phyloP scores from a whole-genome alignment of 2,329 filamentous ascomycete genomes.

The Aspergillus latus region DNA sequence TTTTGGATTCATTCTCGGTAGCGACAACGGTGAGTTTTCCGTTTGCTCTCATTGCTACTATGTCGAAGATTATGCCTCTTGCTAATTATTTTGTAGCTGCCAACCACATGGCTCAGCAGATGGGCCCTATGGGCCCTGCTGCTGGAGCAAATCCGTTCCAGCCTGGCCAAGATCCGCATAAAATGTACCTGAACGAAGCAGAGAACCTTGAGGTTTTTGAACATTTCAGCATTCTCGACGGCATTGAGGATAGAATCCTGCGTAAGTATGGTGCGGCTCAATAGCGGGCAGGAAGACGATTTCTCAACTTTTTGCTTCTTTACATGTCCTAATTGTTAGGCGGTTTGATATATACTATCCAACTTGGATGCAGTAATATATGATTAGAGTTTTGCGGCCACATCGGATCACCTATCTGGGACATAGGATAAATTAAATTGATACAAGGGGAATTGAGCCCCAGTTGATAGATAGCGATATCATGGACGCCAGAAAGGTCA shows the following conservation, averaged over 20 bases:
- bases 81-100: conserved; percentile 61
- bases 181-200: conserved; percentile 86
- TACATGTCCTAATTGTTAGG: neutral
- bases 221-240: conserved; percentile 87
- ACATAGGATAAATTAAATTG: neutral
- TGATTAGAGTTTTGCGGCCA: neutral
- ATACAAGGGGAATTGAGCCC: neutral
- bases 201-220: conserved; percentile 96
- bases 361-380: neutral
- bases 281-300: neutral
- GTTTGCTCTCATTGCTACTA: neutral
- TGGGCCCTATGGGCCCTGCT: conserved; percentile 61
- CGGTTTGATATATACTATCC: neutral
- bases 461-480: neutral
- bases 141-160: conserved; percentile 73
- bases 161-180: conserved; percentile 90
- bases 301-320: neutral
- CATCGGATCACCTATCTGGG: neutral
- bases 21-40: conserved; percentile 76
- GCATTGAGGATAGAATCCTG: conserved; percentile 81
- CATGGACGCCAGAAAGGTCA: conserved; percentile 1
- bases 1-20: conserved; percentile 94
- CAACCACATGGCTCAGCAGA: conserved; percentile 81
- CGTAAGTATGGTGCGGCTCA: conserved; percentile 40
- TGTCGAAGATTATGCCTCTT: neutral